phyloP scores from a whole-genome alignment of 1,284 basidiomycete genomes.

The Cutaneotrichosporon sp. region DNA sequence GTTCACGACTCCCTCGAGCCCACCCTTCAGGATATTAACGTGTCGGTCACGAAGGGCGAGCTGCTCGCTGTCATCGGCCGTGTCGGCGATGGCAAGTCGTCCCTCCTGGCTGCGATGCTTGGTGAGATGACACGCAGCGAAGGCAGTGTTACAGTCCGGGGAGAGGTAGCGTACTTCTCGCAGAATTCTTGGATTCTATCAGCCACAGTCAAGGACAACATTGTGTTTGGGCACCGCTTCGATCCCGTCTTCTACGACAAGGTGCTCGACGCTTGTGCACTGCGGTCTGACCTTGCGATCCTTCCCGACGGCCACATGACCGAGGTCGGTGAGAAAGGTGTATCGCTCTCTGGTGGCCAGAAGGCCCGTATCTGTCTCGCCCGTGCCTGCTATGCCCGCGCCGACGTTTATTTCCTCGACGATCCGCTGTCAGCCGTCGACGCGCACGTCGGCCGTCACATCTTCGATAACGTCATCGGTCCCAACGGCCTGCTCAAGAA shows the following conservation, averaged over 20 bases:
- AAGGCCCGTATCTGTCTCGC: slow-evolving; percentile 60
- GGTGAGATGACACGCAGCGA: slow-evolving; percentile 81
- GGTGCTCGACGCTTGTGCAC: slow-evolving; percentile 65
- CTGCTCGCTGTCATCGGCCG: slow-evolving; percentile 79
- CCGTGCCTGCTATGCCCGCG: slow-evolving; percentile 55
- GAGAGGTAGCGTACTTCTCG: slow-evolving; percentile 78
- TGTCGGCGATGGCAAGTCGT: slow-evolving; percentile 86
- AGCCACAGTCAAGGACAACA: slow-evolving; percentile 78
- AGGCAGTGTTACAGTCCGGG: slow-evolving; percentile 66
- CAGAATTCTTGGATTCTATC: slow-evolving; percentile 89
- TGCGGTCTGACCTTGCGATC: slow-evolving; percentile 71
- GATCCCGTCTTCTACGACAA: slow-evolving; percentile 57
- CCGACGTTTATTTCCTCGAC: slow-evolving; percentile 57
- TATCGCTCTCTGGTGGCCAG: slow-evolving; percentile 57
- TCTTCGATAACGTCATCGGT: slow-evolving; percentile 79
- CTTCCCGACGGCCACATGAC: slow-evolving; percentile 68
- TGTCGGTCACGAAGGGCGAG: slow-evolving; percentile 77
- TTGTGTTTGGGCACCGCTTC: slow-evolving; percentile 82
- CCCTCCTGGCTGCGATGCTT: slow-evolving; percentile 49
- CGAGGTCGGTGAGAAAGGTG: slow-evolving; percentile 64
- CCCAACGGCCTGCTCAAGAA: slow-evolving; percentile 75
- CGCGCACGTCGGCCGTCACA: slow-evolving; percentile 64
- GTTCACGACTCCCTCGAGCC: slow-evolving; percentile 55
- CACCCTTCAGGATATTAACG: slow-evolving; percentile 69
- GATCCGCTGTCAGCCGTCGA: slow-evolving; percentile 58